Evolutionary conservation across 2,329 filamentous ascomycete genomes (phyloP).

Genomic region (Ophiostoma himal-ulmi): DNA sequence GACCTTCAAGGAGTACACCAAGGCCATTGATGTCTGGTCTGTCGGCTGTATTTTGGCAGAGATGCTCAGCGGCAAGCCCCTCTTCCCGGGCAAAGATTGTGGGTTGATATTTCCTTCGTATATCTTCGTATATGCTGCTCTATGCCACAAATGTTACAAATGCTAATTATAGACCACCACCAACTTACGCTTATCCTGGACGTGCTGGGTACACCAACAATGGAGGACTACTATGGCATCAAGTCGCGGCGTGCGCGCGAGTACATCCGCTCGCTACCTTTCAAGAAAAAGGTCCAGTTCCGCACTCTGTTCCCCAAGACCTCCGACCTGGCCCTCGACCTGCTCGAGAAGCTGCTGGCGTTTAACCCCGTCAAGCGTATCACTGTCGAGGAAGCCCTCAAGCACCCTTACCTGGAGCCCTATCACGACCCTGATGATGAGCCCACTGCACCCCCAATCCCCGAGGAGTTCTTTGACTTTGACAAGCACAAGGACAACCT

Average conservation of each 20-base stretch:
- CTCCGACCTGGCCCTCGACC: slow-evolving; percentile 90
- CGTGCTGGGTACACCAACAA: slow-evolving; percentile 93
- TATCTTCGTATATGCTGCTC: background rate
- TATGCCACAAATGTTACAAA: background rate
- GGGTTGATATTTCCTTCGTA: slow-evolving; percentile 37
- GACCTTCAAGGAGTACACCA: slow-evolving; percentile 99
- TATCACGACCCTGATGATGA: slow-evolving; percentile 99
- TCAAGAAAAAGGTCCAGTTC: slow-evolving; percentile 99
- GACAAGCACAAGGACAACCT: slow-evolving; percentile 99
- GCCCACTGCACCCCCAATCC: slow-evolving; percentile 91
- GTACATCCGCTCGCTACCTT: slow-evolving; percentile 95
- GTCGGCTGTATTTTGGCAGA: slow-evolving; percentile 97
- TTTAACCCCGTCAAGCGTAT: slow-evolving; percentile 99
- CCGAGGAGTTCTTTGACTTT: slow-evolving; percentile 99
- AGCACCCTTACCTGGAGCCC: slow-evolving; percentile 95
- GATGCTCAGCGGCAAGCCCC: slow-evolving; percentile 96
- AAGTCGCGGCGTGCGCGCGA: slow-evolving; percentile 95
- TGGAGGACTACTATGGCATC: slow-evolving; percentile 99
- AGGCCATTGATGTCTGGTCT: slow-evolving; percentile 98
- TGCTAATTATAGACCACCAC: slow-evolving; percentile 67
- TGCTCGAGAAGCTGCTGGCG: slow-evolving; percentile 89
- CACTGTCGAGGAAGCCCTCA: slow-evolving; percentile 92
- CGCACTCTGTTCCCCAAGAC: slow-evolving; percentile 97
- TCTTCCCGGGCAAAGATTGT: slow-evolving; percentile 99
- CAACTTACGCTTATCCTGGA: slow-evolving; percentile 95